Conservation (phyloP, 2,329 filamentous ascomycete species). For the Nemania diffusa region DNA sequence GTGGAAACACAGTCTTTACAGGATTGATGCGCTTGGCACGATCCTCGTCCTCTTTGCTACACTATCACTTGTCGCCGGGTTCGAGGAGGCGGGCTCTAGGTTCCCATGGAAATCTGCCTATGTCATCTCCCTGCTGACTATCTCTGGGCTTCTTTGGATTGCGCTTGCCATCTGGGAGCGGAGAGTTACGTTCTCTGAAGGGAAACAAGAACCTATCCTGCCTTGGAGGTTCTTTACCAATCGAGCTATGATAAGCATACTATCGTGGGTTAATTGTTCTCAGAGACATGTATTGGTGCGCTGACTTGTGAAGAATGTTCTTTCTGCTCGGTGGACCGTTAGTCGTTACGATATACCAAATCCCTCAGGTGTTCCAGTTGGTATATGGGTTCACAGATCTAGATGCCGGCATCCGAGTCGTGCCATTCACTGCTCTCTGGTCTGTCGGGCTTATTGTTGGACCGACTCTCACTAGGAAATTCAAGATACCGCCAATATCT, state of each 20-base stretch:
- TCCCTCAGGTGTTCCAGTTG: constrained; percentile 38
- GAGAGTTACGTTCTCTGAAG: neutral
- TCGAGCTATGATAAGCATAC: neutral
- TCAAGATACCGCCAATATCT: constrained; percentile 34
- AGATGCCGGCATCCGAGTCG: constrained; percentile 33
- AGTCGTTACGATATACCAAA: constrained; percentile 19
- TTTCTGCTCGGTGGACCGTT: constrained; percentile 25
- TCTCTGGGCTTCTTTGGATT: constrained; percentile 18
- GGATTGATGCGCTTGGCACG: constrained; percentile 32
- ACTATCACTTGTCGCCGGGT: constrained; percentile 19
- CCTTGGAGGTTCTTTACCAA: constrained; percentile 1
- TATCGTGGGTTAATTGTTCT: no score
- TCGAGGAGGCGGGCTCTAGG: constrained; percentile 31
- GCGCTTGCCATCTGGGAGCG: neutral
- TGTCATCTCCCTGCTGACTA: constrained; percentile 33
- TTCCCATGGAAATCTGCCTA: constrained; percentile 40
- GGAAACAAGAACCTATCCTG: neutral
- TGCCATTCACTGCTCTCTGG: constrained; percentile 30
- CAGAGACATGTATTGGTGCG: no score
- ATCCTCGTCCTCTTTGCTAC: constrained; percentile 30
- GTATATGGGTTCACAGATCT: constrained; percentile 31
- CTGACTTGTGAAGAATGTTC: no score
- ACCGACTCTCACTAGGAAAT: constrained; percentile 14
- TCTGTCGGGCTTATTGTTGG: constrained; percentile 22
- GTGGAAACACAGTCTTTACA: neutral